phyloP scores from a whole-genome alignment of 2,329 filamentous ascomycete species.

The Paraphaeosphaeria sporulosa region DNA sequence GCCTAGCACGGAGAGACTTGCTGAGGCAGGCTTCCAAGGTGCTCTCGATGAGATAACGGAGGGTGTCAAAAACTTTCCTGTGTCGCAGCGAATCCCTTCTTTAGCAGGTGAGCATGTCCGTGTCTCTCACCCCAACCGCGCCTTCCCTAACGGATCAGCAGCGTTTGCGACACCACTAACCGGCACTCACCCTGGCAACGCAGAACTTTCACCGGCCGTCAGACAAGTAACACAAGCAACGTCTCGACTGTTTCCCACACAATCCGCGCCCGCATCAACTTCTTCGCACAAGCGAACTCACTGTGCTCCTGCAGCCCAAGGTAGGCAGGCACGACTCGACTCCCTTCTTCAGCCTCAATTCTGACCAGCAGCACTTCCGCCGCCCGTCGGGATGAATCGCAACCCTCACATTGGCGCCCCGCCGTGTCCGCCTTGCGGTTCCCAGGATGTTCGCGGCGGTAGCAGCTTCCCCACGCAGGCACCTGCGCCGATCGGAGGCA shows the following conservation, averaged over 20 bases:
- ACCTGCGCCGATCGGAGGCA: conserved; percentile 17
- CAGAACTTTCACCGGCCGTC: not conserved
- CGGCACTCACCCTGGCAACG: not conserved
- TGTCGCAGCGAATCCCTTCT: conserved; percentile 13
- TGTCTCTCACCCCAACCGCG: not conserved
- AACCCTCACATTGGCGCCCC: conserved; percentile 16
- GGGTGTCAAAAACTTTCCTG: conserved; percentile 24
- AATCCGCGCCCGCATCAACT: not conserved
- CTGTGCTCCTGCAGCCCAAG: conserved; percentile 3
- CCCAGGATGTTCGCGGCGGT: conserved; percentile 21
- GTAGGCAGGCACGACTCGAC: not conserved
- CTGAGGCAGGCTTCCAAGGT: conserved; percentile 8
- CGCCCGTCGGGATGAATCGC: conserved; percentile 24
- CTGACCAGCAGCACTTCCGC: not conserved
- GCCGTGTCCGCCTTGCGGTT: conserved; percentile 1
- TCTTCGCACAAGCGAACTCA: not conserved
- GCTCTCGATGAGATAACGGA: conserved; percentile 27
- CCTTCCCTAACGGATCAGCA: not conserved
- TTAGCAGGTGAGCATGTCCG: conserved; percentile 11
- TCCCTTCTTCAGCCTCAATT: not conserved
- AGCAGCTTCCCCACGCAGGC: conserved; percentile 35
- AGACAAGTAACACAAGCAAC: not conserved
- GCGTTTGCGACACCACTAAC: not conserved
- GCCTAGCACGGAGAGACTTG: conserved; percentile 20
- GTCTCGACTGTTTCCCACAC: not conserved